Conservation (phyloP, 2,329 filamentous ascomycete genomes). For the Escovopsis sp. region DNA sequence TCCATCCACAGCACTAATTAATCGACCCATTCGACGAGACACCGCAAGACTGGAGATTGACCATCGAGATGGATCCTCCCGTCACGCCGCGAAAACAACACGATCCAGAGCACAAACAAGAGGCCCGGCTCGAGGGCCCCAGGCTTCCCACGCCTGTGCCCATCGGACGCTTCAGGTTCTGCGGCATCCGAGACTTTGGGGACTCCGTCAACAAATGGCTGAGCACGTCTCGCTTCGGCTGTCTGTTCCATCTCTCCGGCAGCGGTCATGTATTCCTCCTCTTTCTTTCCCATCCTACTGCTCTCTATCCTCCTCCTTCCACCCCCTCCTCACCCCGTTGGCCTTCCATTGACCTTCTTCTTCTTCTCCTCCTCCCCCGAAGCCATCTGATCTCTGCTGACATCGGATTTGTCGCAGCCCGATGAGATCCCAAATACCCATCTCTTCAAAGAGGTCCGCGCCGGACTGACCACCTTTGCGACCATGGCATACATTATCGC, state of each 20-base stretch:
- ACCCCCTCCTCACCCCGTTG: too few relatives aligned
- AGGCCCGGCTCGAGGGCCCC: slow-evolving; percentile 1
- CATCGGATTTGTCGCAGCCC: slow-evolving; percentile 35
- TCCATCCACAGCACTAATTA: too few relatives aligned
- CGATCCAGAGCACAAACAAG: background rate
- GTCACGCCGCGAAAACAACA: background rate
- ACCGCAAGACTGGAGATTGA: background rate
- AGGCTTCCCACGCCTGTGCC: slow-evolving; percentile 2
- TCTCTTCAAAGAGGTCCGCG: slow-evolving; percentile 65
- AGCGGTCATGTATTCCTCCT: slow-evolving; percentile 45
- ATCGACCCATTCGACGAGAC: too few relatives aligned
- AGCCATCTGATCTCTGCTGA: background rate
- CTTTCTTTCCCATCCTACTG: background rate
- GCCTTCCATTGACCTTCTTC: too few relatives aligned
- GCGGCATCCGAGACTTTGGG: slow-evolving; percentile 19
- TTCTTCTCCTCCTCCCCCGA: background rate
- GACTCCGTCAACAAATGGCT: slow-evolving; percentile 21
- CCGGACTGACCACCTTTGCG: slow-evolving; percentile 65
- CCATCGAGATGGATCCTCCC: slow-evolving; percentile 3
- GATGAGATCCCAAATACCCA: slow-evolving; percentile 51
- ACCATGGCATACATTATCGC: slow-evolving; percentile 80
- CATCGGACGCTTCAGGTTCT: slow-evolving; percentile 13
- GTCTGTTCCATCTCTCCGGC: slow-evolving; percentile 49
- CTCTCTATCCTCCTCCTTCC: background rate
- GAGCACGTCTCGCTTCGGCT: slow-evolving; percentile 34